These are phyloP conservation scores for Petunia secreta DNA, from an alignment of 257 asterid species.

Conservation along the genomic window DNA sequence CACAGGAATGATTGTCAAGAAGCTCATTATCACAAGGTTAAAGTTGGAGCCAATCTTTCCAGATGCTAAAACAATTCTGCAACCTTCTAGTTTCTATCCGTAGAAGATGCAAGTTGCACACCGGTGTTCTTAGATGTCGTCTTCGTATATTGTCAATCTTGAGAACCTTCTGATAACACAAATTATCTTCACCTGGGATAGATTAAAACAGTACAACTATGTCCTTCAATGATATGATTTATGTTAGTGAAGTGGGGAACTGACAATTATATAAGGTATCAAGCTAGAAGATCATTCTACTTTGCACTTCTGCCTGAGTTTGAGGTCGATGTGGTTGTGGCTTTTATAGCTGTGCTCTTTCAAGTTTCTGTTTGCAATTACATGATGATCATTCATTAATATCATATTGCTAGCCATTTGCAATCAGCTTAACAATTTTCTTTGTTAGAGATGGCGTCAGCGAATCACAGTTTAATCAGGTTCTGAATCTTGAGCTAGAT, in stretches of 20 bases:
- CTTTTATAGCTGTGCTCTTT: conserved; percentile 18
- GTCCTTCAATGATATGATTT: too few relatives aligned
- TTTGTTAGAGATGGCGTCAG: conserved; percentile 93
- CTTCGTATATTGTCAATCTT: conserved; percentile 14
- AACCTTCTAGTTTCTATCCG: background rate
- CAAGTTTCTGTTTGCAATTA: conserved; percentile 23
- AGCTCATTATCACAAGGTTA: conserved; percentile 1
- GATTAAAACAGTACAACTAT: conserved; percentile 1
- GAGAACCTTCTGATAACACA: conserved; percentile 15
- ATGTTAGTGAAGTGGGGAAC: background rate
- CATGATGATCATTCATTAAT: background rate
- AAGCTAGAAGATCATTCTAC: background rate
- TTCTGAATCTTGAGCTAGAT: conserved; percentile 72
- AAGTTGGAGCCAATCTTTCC: conserved; percentile 3
- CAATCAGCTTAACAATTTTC: conserved; percentile 14
- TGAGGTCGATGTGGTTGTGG: background rate
- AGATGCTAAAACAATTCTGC: background rate
- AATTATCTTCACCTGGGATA: conserved; percentile 4
- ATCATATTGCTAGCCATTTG: background rate
- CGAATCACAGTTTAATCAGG: conserved; percentile 85
- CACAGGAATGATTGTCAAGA: conserved; percentile 3
- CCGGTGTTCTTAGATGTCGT: conserved; percentile 11
- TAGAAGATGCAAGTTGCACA: background rate
- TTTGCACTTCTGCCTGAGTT: background rate
- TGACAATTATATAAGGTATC: conserved; percentile 10